Base-by-base conservation (phyloP, 208 protist species). In the Crithidia expoeki region DNA sequence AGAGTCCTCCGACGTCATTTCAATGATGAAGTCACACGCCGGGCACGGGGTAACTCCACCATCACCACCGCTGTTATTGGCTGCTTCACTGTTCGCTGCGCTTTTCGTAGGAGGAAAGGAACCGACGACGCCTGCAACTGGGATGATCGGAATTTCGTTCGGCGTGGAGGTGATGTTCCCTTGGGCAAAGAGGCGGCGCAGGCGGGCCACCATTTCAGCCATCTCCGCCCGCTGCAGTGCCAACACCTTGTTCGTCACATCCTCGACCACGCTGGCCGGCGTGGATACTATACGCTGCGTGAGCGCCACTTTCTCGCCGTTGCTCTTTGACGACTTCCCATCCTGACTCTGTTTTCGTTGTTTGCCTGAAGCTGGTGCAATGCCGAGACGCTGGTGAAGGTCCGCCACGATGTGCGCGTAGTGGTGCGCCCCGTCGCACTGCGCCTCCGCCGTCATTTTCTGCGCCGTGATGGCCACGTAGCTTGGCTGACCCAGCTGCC, bases 21-120 rank as follows among this genome's bases (percentile, higher is more conserved):
- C 47, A 42, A 85, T 57, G 58, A 74, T 81, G 67, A 81, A 72
- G 61, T 85, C 74, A 33, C 71, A 85, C 17, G 67, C 61, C 25
- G 62, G 65, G 44, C 74, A 79, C 11, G 62, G 25, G 16, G 5
- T n/a, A n/a, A n/a, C n/a, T n/a, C n/a, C n/a, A n/a, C n/a, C n/a
- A n/a, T n/a, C n/a, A n/a, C n/a, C n/a, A n/a, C n/a, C n/a, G n/a
- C n/a, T n/a, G n/a, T n/a, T n/a, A n/a, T n/a, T n/a, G n/a, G n/a
- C n/a, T n/a, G n/a, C n/a, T n/a, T n/a, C 42, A 17, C 16, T 47
- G 42, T 47, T 9, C 14, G 16, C 42, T 12, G 12, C 10, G 14
- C 42, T 17, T 21, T 17, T 47, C 9, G 4, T 47, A 21, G 42
- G 16, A 9, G 42, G 5, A 4, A 17, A 4, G 14, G 42, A 9